Evolutionary conservation across 805 yeast species (phyloP), one percentile per base, ranked within the genome.

Genomic region (Torulaspora indica): DNA sequence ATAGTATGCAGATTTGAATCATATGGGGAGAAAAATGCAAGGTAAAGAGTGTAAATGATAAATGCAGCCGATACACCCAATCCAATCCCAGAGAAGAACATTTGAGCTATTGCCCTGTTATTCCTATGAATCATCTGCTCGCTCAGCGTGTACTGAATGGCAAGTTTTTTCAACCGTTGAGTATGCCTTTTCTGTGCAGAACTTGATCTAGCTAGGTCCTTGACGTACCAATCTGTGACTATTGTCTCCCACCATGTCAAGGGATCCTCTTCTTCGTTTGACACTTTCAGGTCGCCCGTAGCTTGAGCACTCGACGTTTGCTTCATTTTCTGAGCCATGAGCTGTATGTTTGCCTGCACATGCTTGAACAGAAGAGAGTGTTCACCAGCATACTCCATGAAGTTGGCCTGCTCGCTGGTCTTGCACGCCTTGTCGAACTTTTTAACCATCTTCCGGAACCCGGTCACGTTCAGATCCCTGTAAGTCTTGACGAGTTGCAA

Each of bases 381-480:
- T 14, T 48, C 50, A 32, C 56, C 54, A 3, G 61, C 61, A 37
- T 48, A 58, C 12, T 49, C 52, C 57, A 63, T 55, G 35, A 64
- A 60, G 24, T 37, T 42, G 3, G 52, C 43, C 28, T 58, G 43
- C 38, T 65, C 66, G 7, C 46, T 44, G 1, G 65, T 58, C 24
- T 53, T 45, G 37, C 61, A 55, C 3, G 57, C 52, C 57, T 93
- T 93, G 65, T 93, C 98, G 60, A 79, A 90, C 63, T 93, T 93
- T 60, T 93, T 93, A 46, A 88, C 73, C 56, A 93, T 81, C 57
- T 93, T 93, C 41, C 96, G 76, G 56, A 90, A 79, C 0, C 95
- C 98, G 0, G 95, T 89, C 24, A 89, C 73, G 64, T 93, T 93
- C 54, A 90, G 64, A 38, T 81, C 71, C 52, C 86, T 73, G 62